These are phyloP conservation scores for Xerocomellus amylosporus DNA, from an alignment of 768 basidiomycete species.

Conservation along the genomic window DNA sequence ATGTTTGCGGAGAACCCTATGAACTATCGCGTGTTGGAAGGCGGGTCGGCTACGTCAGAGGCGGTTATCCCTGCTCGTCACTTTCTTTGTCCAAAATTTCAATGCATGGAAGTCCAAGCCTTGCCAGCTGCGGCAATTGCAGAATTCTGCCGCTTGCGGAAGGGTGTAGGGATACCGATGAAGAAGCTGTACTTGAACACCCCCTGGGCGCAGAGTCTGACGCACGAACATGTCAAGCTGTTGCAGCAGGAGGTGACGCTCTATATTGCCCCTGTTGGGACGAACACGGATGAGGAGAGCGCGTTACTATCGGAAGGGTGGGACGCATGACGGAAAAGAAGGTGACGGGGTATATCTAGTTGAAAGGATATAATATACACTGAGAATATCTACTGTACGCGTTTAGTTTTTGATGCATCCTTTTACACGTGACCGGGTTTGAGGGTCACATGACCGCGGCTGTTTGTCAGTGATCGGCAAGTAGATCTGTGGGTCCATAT, in stretches of 20 bases:
- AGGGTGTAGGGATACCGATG: constrained; percentile 42
- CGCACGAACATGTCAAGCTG: constrained; percentile 21
- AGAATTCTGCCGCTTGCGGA: constrained; percentile 38
- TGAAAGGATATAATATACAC: constrained; percentile 2
- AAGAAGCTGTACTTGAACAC: constrained; percentile 47
- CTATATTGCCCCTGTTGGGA: constrained; percentile 33
- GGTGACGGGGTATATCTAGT: not conserved
- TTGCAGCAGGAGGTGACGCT: constrained; percentile 29
- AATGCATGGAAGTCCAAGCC: constrained; percentile 46
- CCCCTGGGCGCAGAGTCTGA: constrained; percentile 26
- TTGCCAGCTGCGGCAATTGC: constrained; percentile 33
- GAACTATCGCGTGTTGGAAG: constrained; percentile 17
- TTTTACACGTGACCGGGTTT: constrained; percentile 19
- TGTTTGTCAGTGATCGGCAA: constrained; percentile 22
- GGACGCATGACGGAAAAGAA: constrained; percentile 5
- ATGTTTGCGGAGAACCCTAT: constrained; percentile 45
- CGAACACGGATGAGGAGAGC: constrained; percentile 48
- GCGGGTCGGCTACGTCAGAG: not conserved
- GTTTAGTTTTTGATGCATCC: not conserved
- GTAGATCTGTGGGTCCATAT: constrained; percentile 13
- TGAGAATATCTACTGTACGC: constrained; percentile 4
- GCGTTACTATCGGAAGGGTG: constrained; percentile 27
- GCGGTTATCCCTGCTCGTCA: constrained; percentile 6
- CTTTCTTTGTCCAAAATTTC: constrained; percentile 45
- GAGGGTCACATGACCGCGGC: constrained; percentile 25